Evolutionary conservation across 495 filamentous ascomycete genomes (phyloP).

Genomic region (Daldinia loculata): DNA sequence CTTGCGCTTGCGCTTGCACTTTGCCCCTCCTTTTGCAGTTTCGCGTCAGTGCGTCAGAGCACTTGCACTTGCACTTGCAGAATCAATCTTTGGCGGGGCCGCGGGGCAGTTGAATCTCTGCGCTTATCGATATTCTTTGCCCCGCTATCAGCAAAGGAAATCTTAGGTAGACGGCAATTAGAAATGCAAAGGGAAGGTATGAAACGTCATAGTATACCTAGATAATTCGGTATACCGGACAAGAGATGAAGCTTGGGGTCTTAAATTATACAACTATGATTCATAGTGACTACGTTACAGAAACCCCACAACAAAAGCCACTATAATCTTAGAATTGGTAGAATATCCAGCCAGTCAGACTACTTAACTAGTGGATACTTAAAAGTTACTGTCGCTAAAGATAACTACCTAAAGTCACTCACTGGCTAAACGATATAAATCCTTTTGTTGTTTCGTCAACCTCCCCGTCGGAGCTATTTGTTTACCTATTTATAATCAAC

Average conservation of each 20-base stretch:
- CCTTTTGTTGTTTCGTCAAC: background rate
- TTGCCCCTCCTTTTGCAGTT: conserved; percentile 10
- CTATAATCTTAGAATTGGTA: background rate
- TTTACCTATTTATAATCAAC: background rate
- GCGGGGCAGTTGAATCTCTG: background rate
- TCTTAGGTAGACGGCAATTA: conserved; percentile 1
- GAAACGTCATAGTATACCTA: background rate
- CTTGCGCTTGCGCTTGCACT: conserved; percentile 1
- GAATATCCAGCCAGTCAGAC: background rate
- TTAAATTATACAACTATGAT: background rate
- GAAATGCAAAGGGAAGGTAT: conserved; percentile 10
- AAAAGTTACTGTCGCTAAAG: background rate
- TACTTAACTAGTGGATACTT: background rate
- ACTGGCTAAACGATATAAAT: background rate
- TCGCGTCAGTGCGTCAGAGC: background rate
- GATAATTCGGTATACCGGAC: background rate
- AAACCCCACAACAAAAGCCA: background rate
- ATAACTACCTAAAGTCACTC: background rate
- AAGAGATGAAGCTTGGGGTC: background rate
- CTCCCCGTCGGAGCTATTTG: background rate
- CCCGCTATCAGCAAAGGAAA: conserved; percentile 24
- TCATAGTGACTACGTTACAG: background rate
- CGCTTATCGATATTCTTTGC: conserved; percentile 36
- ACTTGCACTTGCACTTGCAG: background rate
- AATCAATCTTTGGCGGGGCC: conserved; percentile 21